These are phyloP conservation scores for Populus davidiana DNA, from an alignment of 345 rosid genomes.

Conservation along the genomic window DNA sequence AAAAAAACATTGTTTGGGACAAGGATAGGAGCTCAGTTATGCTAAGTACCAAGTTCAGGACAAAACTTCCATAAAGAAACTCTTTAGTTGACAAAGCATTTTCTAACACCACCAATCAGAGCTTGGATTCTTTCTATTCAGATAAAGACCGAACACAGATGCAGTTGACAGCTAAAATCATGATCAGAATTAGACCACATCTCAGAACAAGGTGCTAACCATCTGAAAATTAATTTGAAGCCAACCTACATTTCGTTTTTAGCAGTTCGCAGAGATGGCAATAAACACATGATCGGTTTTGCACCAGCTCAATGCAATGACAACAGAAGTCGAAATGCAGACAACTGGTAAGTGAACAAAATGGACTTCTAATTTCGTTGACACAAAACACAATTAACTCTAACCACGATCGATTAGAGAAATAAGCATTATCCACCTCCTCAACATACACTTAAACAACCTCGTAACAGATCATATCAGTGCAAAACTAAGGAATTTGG, in stretches of 20 bases:
- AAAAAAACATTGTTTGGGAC: not conserved
- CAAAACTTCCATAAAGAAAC: not conserved
- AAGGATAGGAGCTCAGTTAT: not conserved
- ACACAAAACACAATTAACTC: not conserved
- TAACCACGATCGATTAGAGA: not conserved
- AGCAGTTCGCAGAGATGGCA: not conserved
- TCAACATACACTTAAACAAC: not conserved
- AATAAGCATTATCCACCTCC: not conserved
- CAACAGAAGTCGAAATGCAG: not conserved
- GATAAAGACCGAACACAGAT: not conserved
- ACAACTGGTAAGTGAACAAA: not conserved
- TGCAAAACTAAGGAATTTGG: not conserved
- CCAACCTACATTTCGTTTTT: not conserved
- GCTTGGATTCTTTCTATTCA: not conserved
- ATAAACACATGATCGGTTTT: not conserved
- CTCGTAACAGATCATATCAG: not conserved
- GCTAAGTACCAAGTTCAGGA: not conserved
- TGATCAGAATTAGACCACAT: not conserved
- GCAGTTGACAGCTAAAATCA: not conserved
- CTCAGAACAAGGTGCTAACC: slow-evolving; percentile 5
- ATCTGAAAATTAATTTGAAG: not conserved
- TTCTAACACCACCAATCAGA: not conserved
- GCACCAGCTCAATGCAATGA: not conserved
- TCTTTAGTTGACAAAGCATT: not conserved
- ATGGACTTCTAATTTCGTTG: not conserved